Evolutionary conservation across 2,329 filamentous ascomycete genomes (phyloP).

Genomic region (Sphaerulina populicola): DNA sequence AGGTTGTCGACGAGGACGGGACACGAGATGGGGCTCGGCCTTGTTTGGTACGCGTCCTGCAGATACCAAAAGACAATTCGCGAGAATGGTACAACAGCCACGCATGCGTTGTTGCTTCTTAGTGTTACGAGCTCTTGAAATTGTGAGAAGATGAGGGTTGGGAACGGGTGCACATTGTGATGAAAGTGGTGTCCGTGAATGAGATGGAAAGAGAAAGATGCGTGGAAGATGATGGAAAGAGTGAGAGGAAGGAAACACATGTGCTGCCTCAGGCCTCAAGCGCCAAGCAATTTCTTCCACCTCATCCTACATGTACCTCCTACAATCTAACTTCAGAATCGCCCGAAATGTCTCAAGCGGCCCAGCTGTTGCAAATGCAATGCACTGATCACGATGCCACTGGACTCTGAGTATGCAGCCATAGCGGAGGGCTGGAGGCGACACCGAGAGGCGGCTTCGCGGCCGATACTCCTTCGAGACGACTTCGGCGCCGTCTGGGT

Average conservation of each 20-base stretch:
- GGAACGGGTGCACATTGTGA: not conserved
- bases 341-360: not conserved
- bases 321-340: not conserved
- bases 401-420: not conserved
- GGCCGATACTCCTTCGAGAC: not conserved
- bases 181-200: not conserved
- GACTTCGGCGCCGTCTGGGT: constrained; percentile 1
- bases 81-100: not conserved
- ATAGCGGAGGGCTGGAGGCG: not conserved
- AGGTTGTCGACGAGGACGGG: not conserved
- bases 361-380: not conserved
- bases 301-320: too few relatives aligned
- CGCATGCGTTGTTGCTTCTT: not conserved
- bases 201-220: not conserved
- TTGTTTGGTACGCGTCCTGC: not conserved
- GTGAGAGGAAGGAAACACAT: not conserved
- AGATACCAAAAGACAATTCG: not conserved
- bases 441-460: not conserved
- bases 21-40: not conserved
- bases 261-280: not conserved
- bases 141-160: not conserved
- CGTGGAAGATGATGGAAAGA: not conserved
- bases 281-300: not conserved
- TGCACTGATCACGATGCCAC: not conserved
- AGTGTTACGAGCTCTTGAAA: not conserved